These are phyloP conservation scores for Rosa hybrid DNA, from an alignment of 331 rosid species.

Conservation along the genomic window DNA sequence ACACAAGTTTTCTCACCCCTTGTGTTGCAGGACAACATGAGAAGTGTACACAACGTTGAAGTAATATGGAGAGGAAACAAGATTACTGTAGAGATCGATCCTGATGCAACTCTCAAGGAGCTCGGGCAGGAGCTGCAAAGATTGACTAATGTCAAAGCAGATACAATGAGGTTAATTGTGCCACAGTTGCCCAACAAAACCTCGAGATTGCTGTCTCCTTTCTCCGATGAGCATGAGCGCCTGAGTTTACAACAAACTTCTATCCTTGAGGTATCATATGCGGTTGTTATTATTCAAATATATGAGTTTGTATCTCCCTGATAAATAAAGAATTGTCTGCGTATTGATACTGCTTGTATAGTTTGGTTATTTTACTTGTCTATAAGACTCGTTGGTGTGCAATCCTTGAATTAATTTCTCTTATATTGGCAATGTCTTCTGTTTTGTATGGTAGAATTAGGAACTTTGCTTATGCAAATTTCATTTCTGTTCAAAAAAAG, in stretches of 20 bases:
- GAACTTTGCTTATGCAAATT: not conserved
- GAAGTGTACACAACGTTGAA: conserved; percentile 37
- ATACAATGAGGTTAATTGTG: conserved; percentile 84
- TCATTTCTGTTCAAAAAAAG: not conserved
- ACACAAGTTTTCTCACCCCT: not conserved
- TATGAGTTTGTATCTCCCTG: not conserved
- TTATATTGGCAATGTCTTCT: not conserved
- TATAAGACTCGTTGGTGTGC: not conserved
- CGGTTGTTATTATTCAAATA: conserved; percentile 7
- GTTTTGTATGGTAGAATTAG: not conserved
- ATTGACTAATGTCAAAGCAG: conserved; percentile 61
- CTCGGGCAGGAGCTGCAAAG: conserved; percentile 70
- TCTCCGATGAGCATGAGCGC: conserved; percentile 64
- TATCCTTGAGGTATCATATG: conserved; percentile 54
- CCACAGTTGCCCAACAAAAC: conserved; percentile 50
- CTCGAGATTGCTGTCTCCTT: conserved; percentile 73
- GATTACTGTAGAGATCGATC: conserved; percentile 53
- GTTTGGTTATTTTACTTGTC: not conserved
- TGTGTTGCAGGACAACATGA: conserved; percentile 62
- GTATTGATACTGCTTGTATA: not conserved
- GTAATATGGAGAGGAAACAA: conserved; percentile 82
- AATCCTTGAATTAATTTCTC: not conserved
- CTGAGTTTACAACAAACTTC: conserved; percentile 66
- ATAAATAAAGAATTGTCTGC: not conserved
- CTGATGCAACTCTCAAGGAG: conserved; percentile 60